A percentile compares a stretch with the other conserved stretches of the same genome.
These are phyloP conservation scores for Teratosphaeria epicoccoides DNA, from an alignment of 2,329 filamentous ascomycete genomes.

Conservation along the genomic window DNA sequence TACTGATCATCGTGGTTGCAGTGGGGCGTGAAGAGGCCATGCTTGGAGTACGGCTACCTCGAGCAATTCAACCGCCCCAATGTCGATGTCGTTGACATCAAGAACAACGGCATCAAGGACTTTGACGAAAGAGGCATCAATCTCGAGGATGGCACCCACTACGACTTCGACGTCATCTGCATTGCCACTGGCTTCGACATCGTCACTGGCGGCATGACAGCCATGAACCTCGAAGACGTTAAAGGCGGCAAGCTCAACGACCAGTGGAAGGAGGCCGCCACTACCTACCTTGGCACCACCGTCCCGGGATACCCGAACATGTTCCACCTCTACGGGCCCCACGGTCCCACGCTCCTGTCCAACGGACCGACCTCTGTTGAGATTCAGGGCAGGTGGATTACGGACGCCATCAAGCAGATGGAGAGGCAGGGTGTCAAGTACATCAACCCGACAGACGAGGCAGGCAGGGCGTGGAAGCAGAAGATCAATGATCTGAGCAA, in stretches of 20 bases:
- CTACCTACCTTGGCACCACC: conserved; percentile 35
- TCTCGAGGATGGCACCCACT: conserved; percentile 29
- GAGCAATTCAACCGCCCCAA: conserved; percentile 31
- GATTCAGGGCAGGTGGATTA: conserved; percentile 35
- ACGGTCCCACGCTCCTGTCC: conserved; percentile 32
- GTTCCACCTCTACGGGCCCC: conserved; percentile 32
- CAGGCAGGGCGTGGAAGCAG: conserved; percentile 21
- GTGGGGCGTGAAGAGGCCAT: conserved; percentile 35
- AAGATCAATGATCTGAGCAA: conserved; percentile 20
- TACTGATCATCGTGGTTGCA: background rate
- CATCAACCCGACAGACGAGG: conserved; percentile 22
- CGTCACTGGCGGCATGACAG: conserved; percentile 23
- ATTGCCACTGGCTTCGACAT: conserved; percentile 38
- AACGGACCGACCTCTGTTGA: conserved; percentile 38
- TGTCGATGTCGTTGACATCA: conserved; percentile 34
- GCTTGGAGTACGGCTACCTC: conserved; percentile 36
- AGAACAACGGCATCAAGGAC: conserved; percentile 29
- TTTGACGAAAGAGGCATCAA: conserved; percentile 35
- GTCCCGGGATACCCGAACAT: conserved; percentile 27
- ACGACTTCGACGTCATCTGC: conserved; percentile 34
- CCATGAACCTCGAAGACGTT: conserved; percentile 25
- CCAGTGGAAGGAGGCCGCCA: conserved; percentile 26
- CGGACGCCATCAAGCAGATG: conserved; percentile 28
- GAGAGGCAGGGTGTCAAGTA: conserved; percentile 18
- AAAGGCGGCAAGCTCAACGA: conserved; percentile 20